Conservation (phyloP, 805 yeast genomes). For the Dipodascus albidus region DNA sequence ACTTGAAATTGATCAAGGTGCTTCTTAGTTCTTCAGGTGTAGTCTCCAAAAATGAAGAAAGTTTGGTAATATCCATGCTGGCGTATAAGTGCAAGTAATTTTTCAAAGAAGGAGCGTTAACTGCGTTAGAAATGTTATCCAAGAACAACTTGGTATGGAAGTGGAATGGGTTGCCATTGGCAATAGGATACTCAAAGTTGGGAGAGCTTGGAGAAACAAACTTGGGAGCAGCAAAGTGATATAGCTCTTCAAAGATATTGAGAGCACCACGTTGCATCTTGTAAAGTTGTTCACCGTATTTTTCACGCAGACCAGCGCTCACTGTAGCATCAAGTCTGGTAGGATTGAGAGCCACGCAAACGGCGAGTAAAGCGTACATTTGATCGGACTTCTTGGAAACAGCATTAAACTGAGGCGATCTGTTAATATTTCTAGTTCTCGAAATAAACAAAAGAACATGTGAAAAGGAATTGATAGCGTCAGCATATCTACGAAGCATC, state of each 20-base stretch:
- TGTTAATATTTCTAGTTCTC: constrained; percentile 33
- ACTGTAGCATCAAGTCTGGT: constrained; percentile 36
- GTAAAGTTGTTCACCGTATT: constrained; percentile 34
- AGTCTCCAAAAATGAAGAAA: constrained; percentile 30
- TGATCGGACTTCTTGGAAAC: constrained; percentile 39
- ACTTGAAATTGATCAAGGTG: constrained; percentile 33
- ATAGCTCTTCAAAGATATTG: constrained; percentile 34
- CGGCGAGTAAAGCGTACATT: constrained; percentile 39
- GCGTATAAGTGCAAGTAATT: constrained; percentile 37
- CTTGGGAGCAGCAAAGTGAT: constrained; percentile 37
- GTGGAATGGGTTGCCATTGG: constrained; percentile 29
- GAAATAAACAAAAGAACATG: constrained; percentile 36
- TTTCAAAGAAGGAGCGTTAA: constrained; percentile 31
- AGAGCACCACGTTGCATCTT: constrained; percentile 32
- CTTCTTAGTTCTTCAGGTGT: constrained; percentile 28
- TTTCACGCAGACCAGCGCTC: constrained; percentile 34
- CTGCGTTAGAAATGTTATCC: constrained; percentile 29
- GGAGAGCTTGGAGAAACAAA: constrained; percentile 33
- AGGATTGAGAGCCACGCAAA: constrained; percentile 35
- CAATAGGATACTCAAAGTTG: constrained; percentile 21
- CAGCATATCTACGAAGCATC: constrained; percentile 39
- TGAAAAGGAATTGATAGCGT: constrained; percentile 37
- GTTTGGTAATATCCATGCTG: constrained; percentile 33
- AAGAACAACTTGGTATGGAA: constrained; percentile 35
- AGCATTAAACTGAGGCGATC: constrained; percentile 34